Evolutionary conservation across 2,329 filamentous ascomycete species (phyloP), one percentile per base, ranked within the genome.

Genomic region (Colletotrichum musicola): DNA sequence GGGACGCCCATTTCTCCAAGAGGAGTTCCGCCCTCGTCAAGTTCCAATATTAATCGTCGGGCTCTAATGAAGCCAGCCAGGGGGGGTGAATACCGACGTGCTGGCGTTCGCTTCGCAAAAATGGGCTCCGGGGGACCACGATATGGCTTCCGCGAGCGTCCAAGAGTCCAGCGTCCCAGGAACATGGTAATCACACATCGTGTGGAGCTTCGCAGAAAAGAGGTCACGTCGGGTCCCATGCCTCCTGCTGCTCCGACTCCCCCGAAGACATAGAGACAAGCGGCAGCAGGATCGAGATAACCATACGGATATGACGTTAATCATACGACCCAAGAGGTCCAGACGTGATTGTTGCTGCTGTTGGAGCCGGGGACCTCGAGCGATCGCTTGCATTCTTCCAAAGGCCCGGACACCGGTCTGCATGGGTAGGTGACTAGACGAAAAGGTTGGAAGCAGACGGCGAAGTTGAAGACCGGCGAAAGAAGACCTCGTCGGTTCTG

Each of bases 321-420:
- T 54, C 53, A 59, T 64, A 68, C 46, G 60, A 49, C 20, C 35
- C 16, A 49, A 20, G 9, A 49, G 6, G 20, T 20, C 35, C 25
- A 22, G 27, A 46, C 35, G 44, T 25, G 27, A 50, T 30, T 30
- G 35, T 44, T 4, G 59, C 53, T 53, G 35, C 53, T 12, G 59
- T 58, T 53, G 38, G 59, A 54, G 44, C 59, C 27, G 30, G 50
- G 64, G 59, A 7, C n/a, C 14, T 30, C n/a, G 35, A 46, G 46
- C n/a, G 59, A 38, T 68, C 25, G 38, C 47, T 54, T 40, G 30
- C 16, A 59, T 54, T 44, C 20, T 54, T 22, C 61, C 64, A 64
- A 58, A 64, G 22, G 6, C 60, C 47, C 54, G 61, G 60, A 51
- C 40, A 64, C 64, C 64, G 64, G 64, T 68, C 53, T 68, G 64